Evolutionary conservation across 1,284 basidiomycete genomes (phyloP).

Genomic region (Cryptococcus sp.): DNA sequence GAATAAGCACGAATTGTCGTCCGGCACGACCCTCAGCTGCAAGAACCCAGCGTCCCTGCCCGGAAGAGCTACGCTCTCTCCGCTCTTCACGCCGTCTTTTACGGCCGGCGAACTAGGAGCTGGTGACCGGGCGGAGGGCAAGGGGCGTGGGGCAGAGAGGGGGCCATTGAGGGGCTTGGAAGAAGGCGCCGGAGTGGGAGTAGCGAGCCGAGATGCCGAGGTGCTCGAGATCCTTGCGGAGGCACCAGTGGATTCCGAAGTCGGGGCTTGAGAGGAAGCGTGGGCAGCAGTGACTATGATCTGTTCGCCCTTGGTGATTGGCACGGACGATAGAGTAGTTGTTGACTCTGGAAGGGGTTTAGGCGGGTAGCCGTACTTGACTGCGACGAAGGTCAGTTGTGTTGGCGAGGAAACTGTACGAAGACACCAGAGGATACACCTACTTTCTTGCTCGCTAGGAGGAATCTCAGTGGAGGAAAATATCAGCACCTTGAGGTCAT

Average conservation of each 20-base stretch:
- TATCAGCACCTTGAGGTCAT: constrained; percentile 69
- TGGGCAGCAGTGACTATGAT: constrained; percentile 64
- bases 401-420: not conserved
- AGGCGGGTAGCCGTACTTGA: constrained; percentile 82
- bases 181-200: constrained; percentile 30
- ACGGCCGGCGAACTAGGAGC: constrained; percentile 13
- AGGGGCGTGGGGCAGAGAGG: constrained; percentile 28
- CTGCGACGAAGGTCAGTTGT: constrained; percentile 50
- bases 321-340: constrained; percentile 68
- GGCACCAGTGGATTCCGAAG: constrained; percentile 9
- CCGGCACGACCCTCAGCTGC: constrained; percentile 69
- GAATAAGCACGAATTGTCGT: constrained; percentile 92
- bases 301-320: constrained; percentile 72
- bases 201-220: not conserved
- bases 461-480: constrained; percentile 64
- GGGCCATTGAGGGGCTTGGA: constrained; percentile 36
- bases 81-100: constrained; percentile 22
- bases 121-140: constrained; percentile 10
- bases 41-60: constrained; percentile 52
- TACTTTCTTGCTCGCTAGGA: constrained; percentile 71
- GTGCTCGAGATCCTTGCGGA: constrained; percentile 9
- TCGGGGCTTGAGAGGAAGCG: constrained; percentile 5
- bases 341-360: constrained; percentile 66
- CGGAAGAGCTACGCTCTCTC: constrained; percentile 35
- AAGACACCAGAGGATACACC: constrained; percentile 44